A percentile compares a stretch with the other conserved stretches of the same genome.
phyloP scores from a whole-genome alignment of 202 grass and related monocot genomes.

The Setaria viridis region DNA sequence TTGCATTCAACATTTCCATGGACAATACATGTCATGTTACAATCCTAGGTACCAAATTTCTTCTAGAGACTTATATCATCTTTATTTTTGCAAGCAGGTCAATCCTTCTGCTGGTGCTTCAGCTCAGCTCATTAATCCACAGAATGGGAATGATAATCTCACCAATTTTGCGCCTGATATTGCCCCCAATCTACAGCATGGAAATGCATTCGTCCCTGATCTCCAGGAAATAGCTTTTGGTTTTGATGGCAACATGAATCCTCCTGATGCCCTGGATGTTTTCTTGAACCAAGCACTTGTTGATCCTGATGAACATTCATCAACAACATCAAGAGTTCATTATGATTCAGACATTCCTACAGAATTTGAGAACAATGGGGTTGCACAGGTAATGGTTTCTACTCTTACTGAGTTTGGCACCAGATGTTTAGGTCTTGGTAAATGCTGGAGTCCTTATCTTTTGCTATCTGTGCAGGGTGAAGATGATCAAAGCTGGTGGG shows the following conservation, averaged over 20 bases:
- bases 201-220: constrained; percentile 4
- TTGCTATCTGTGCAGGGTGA: constrained; percentile 47
- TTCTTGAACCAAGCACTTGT: constrained; percentile 58
- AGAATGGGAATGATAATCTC: constrained; percentile 18
- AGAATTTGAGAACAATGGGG: constrained; percentile 40
- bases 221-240: constrained; percentile 19
- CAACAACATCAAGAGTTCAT: constrained; percentile 59
- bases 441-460: constrained; percentile 14
- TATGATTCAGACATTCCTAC: constrained; percentile 51
- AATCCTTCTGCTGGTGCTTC: constrained; percentile 34
- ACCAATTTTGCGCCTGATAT: constrained; percentile 24
- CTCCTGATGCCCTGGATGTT: constrained; percentile 37
- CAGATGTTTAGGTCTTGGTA: not conserved
- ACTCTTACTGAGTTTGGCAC: not conserved
- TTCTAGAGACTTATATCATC: constrained; percentile 6
- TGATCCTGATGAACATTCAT: constrained; percentile 66
- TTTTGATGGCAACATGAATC: constrained; percentile 45
- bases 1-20: constrained; percentile 9
- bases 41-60: not conserved
- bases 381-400: constrained; percentile 42
- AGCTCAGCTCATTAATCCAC: constrained; percentile 39
- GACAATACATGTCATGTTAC: not conserved
- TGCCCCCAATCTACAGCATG: constrained; percentile 34
- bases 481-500: constrained; percentile 37
- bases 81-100: constrained; percentile 41